Percentiles rank a stretch among this genome's conserved stretches.
phyloP scores from a whole-genome alignment of 495 filamentous ascomycete genomes.

The Pyrenula massariospora region DNA sequence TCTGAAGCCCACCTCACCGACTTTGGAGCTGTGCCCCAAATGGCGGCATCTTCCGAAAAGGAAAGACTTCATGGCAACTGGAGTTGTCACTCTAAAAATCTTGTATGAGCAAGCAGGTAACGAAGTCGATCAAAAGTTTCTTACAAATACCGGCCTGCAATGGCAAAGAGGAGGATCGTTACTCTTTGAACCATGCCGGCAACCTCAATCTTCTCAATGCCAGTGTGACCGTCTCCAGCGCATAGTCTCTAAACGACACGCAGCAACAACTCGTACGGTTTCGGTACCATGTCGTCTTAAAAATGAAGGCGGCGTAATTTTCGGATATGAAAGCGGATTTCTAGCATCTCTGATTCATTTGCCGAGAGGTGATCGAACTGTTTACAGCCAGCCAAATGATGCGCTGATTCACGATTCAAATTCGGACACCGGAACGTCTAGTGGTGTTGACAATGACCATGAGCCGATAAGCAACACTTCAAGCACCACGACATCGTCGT shows the following conservation, averaged over 20 bases:
- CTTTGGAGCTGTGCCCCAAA: conserved; percentile 1
- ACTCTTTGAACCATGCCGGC: conserved; percentile 9
- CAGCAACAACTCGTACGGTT: too few species aligned
- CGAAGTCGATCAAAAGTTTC: conserved; percentile 1
- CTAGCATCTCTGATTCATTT: too few species aligned
- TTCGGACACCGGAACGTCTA: too few species aligned
- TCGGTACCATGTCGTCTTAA: too few species aligned
- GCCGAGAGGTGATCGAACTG: too few species aligned
- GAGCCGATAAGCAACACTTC: too few species aligned
- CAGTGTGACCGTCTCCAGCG: not conserved
- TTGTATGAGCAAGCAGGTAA: conserved; percentile 12
- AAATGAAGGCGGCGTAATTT: too few species aligned
- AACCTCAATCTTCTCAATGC: not conserved
- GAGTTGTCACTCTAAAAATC: conserved; percentile 5
- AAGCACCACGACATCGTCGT: too few species aligned
- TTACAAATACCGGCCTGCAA: conserved; percentile 8
- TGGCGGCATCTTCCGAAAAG: conserved; percentile 11
- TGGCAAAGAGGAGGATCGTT: conserved; percentile 11
- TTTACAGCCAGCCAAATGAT: too few species aligned
- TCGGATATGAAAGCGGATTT: too few species aligned
- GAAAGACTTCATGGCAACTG: conserved; percentile 11
- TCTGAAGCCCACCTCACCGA: conserved; percentile 3
- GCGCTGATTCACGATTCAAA: too few species aligned
- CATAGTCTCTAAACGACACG: not conserved
- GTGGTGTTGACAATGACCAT: too few species aligned